Base-by-base conservation (phyloP, 2,329 filamentous ascomycete species). In the Drechslera avenae region DNA sequence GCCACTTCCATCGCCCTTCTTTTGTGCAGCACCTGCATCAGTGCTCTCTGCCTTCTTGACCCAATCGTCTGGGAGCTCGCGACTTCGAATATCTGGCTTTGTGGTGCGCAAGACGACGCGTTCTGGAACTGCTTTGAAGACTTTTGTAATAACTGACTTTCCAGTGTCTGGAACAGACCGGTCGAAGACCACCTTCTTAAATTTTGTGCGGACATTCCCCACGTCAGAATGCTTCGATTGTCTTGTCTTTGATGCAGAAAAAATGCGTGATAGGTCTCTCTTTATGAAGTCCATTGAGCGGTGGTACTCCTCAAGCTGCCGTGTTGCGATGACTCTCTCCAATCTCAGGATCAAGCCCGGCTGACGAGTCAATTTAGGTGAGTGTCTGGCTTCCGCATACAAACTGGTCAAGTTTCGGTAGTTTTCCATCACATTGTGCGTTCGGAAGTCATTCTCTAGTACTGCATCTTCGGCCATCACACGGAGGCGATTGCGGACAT, bases 1-100 rank as follows among this genome's bases (percentile, higher is more conserved):
- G 35, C 52, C 49, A 35, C 53, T 47, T 8, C 50, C 36, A n/a
- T 57, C 52, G 23, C 28, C 35, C n/a, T 42, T 47, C n/a, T 23
- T 43, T 19, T 59, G 42, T 3, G 28, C 19, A n/a, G 9, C 18
- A 18, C 4, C 30, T 17, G 28, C 13, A 10, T 31, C 35, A 14
- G 28, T 21, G 10, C 28, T 14, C n/a, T 35, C 19, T 8, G 18
- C 26, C 6, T 17, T 14, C 28, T 33, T 46, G 10, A n/a, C n/a
- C 18, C 8, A n/a, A n/a, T n/a, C 10, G 21, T 23, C 35, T 32
- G 28, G 23, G 28, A 16, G 28, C 3, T 46, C 44, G 10, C n/a
- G 43, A 31, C 21, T 10, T 39, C 5, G 23, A 10, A 4, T n/a
- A 23, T 19, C 13, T 6, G n/a, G n/a, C 9, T 43, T 21, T 13